These are phyloP conservation scores for Raffaelea arxii DNA, from an alignment of 2,329 filamentous ascomycete genomes.

Conservation along the genomic window DNA sequence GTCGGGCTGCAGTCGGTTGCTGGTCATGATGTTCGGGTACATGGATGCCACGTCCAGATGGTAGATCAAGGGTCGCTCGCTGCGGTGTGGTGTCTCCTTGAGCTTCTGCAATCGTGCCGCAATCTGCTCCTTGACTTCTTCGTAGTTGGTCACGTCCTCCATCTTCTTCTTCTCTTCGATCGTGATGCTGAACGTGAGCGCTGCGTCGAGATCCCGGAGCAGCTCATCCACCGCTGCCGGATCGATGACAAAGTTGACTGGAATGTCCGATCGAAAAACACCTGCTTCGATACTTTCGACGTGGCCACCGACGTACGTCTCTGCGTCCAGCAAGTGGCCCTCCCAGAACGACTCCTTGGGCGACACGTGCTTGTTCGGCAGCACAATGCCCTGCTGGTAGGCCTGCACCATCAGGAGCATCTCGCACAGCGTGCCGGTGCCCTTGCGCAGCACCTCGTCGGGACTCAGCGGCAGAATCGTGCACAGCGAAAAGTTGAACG, in stretches of 20 bases:
- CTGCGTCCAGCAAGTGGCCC: conserved; percentile 88
- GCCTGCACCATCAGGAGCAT: conserved; percentile 99
- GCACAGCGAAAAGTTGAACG: conserved; percentile 97
- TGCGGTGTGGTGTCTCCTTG: conserved; percentile 73
- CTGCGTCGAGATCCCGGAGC: conserved; percentile 74
- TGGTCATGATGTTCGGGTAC: conserved; percentile 99
- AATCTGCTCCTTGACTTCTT: conserved; percentile 79
- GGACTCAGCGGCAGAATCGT: conserved; percentile 90
- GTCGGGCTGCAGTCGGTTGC: conserved; percentile 91
- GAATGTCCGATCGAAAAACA: conserved; percentile 92
- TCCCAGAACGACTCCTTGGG: conserved; percentile 94
- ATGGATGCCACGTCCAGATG: conserved; percentile 98
- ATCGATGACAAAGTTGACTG: conserved; percentile 89
- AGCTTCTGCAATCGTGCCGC: conserved; percentile 58
- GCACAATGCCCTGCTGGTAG: conserved; percentile 79
- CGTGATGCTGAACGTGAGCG: conserved; percentile 76
- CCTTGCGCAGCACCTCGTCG: conserved; percentile 88
- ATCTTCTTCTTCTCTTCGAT: conserved; percentile 77
- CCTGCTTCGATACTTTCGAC: conserved; percentile 98
- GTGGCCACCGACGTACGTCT: conserved; percentile 96
- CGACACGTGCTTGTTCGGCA: conserved; percentile 92
- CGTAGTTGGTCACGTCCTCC: conserved; percentile 71
- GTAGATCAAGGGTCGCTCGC: conserved; percentile 84
- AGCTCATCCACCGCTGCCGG: conserved; percentile 83
- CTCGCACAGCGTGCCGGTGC: conserved; percentile 96